A percentile compares a stretch with the other conserved stretches of the same genome.
Conservation (phyloP, 768 basidiomycete species). For the Serendipita sp. region DNA sequence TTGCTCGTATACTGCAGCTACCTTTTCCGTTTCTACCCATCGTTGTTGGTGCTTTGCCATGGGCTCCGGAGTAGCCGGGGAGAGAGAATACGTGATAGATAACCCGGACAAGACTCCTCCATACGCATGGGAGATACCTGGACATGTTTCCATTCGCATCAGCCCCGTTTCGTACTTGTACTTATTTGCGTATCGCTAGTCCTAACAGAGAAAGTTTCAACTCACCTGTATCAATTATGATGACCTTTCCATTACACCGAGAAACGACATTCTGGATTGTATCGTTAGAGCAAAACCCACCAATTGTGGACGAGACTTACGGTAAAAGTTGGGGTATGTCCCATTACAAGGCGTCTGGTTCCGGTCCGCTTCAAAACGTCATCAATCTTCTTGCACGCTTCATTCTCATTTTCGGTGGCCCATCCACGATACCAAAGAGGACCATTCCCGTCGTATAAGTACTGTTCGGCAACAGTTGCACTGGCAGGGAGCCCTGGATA, state of each 20-base stretch:
- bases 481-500: slow-evolving; percentile 30
- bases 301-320: slow-evolving; percentile 22
- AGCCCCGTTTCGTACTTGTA: background rate
- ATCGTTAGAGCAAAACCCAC: background rate
- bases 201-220: background rate
- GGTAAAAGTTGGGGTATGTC: slow-evolving; percentile 84
- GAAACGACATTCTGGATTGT: slow-evolving; percentile 51
- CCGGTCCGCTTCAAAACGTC: slow-evolving; percentile 57
- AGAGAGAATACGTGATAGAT: slow-evolving; percentile 70
- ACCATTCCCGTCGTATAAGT: slow-evolving; percentile 61
- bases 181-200: background rate
- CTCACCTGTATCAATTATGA: slow-evolving; percentile 88
- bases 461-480: slow-evolving; percentile 48
- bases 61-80: slow-evolving; percentile 29
- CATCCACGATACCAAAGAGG: slow-evolving; percentile 94
- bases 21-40: slow-evolving; percentile 23
- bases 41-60: slow-evolving; percentile 3
- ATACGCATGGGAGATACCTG: slow-evolving; percentile 90
- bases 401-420: slow-evolving; percentile 36
- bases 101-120: slow-evolving; percentile 85
- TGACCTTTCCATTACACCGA: slow-evolving; percentile 78
- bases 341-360: slow-evolving; percentile 84
- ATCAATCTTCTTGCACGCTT: slow-evolving; percentile 54
- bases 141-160: background rate
- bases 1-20: slow-evolving; percentile 23